phyloP scores from a whole-genome alignment of 2,329 filamentous ascomycete species.

The Teratosphaeria nubilosa region DNA sequence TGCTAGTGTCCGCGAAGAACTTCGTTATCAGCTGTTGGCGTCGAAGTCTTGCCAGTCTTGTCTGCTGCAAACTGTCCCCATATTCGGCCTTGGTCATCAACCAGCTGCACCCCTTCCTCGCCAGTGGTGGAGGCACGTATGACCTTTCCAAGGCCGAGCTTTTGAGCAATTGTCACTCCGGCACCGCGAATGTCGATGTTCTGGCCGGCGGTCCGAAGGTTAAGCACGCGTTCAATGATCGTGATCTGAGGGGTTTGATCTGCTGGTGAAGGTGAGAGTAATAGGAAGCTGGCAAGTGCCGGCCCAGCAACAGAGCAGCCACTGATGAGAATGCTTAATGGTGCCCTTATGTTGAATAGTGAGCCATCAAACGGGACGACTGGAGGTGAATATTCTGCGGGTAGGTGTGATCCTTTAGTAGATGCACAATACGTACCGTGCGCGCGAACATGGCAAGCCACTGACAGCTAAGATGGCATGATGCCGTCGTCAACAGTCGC shows the following conservation, averaged over 20 bases:
- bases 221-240: slow-evolving; percentile 18
- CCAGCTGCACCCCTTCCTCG: slow-evolving; percentile 22
- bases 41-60: slow-evolving; percentile 16
- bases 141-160: slow-evolving; percentile 20
- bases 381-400: background rate
- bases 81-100: slow-evolving; percentile 13
- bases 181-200: slow-evolving; percentile 25
- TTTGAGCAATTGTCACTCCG: slow-evolving; percentile 18
- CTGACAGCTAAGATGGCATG: background rate
- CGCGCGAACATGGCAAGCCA: background rate
- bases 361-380: background rate
- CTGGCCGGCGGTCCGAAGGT: slow-evolving; percentile 16
- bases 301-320: slow-evolving; percentile 22
- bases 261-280: slow-evolving; percentile 8
- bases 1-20: slow-evolving; percentile 22
- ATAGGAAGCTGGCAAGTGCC: slow-evolving; percentile 17
- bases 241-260: slow-evolving; percentile 17
- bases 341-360: slow-evolving; percentile 1
- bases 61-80: slow-evolving; percentile 16
- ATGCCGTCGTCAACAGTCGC: background rate
- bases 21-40: slow-evolving; percentile 24
- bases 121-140: slow-evolving; percentile 16
- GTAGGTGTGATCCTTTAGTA: background rate
- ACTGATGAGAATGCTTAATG: slow-evolving; percentile 18
- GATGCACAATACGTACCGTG: background rate